Base-by-base conservation (phyloP, 305 asterid genomes). In the Rubia tinctorum region DNA sequence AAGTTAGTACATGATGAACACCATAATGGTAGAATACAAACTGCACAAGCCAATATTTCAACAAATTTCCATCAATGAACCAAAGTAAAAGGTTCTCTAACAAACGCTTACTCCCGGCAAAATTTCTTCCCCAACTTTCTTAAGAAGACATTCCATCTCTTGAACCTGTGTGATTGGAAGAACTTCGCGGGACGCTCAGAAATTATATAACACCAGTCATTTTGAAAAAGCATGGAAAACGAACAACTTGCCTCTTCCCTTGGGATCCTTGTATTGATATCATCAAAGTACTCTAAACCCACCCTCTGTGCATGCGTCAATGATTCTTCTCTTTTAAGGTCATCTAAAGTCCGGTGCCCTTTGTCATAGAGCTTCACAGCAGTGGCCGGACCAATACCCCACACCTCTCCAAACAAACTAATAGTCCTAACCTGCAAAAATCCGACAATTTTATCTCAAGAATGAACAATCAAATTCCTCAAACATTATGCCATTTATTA, bases 341-440 rank as follows among this genome's bases (percentile, higher is more conserved):
- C 98, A 73, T 90, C 89, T 73, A 95, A 82, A 79, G 93, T 85
- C 74, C 96, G 84, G 80, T 89, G 84, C 55, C 99, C 99, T 87
- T 90, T 95, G 78, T 90, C 99, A 68, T 90, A 95, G 77, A 90
- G 94, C 79, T 95, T 95, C 85, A 83, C 73, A 37, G 97, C 96
- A 75, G 96, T 90, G 67, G 92, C 88, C 59, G 97, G 97, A 78
- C 99, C 99, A 60, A 95, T 74, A 59, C 98, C 99, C 99, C 99
- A 95, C 69, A 95, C 90, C 82, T 95, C 98, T 82, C 96, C 99
- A 85, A 95, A 92, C 82, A 92, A 87, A 84, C 92, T 89, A 82
- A 92, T 88, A 25, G 99, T 80, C 78, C 79, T 88, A 30, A 89
- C 93, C 99, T 95, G 87, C 75, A 68, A 76, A 49, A 37, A 37